These are phyloP conservation scores for Fusarium lateritium DNA, from an alignment of 2,329 filamentous ascomycete species.

Conservation along the genomic window DNA sequence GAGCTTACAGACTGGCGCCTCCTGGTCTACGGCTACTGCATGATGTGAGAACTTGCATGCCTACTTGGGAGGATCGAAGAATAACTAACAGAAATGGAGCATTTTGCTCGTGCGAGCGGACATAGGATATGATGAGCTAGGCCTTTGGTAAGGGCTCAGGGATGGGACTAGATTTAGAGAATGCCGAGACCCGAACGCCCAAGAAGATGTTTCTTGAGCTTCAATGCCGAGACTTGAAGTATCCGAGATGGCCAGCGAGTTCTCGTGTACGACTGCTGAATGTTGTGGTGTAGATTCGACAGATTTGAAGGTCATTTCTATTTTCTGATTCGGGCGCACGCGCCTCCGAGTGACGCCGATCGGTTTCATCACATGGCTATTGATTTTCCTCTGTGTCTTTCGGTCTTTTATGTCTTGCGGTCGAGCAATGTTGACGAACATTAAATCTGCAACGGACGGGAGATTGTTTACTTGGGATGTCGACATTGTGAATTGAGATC, in stretches of 20 bases:
- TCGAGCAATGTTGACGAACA: slow-evolving; percentile 25
- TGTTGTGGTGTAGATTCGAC: background rate
- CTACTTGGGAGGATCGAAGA: no score
- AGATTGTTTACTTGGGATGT: background rate
- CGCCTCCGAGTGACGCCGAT: slow-evolving; percentile 12
- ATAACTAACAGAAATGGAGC: background rate
- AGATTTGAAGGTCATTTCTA: background rate
- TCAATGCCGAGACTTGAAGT: no score
- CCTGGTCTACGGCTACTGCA: background rate
- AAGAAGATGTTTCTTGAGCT: no score
- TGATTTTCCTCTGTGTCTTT: slow-evolving; percentile 13
- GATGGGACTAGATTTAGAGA: no score
- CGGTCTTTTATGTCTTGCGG: slow-evolving; percentile 17
- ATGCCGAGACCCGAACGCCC: no score
- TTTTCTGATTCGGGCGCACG: background rate
- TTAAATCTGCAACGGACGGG: background rate
- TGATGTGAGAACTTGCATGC: background rate
- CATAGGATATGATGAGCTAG: background rate
- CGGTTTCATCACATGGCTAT: slow-evolving; percentile 27
- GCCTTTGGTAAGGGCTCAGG: no score
- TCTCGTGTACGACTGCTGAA: background rate
- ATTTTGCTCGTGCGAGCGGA: background rate
- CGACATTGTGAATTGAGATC: no score
- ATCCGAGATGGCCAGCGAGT: no score
- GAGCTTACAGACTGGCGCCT: background rate